Evolutionary conservation across 495 filamentous ascomycete species (phyloP).

Genomic region (Xylaria venustula): DNA sequence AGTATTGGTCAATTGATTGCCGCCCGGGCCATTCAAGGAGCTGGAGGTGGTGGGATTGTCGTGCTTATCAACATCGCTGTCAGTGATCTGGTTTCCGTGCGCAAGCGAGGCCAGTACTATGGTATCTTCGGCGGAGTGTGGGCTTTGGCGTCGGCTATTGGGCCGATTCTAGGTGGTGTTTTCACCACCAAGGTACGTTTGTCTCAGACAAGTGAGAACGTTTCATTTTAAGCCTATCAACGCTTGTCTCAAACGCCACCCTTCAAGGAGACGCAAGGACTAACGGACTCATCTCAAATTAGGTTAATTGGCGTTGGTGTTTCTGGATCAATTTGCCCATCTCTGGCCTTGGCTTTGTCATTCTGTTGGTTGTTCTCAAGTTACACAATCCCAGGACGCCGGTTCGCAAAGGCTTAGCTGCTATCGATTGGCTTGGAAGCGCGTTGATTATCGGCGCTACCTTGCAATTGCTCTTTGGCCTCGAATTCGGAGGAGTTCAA

Average conservation of each 20-base stretch:
- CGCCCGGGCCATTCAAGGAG: conserved; percentile 73
- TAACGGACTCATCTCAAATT: conserved; percentile 1
- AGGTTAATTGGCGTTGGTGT: conserved; percentile 38
- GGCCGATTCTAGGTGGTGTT: conserved; percentile 72
- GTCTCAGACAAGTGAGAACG: background rate
- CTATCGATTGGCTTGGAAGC: conserved; percentile 73
- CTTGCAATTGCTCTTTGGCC: conserved; percentile 74
- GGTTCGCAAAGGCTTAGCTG: conserved; percentile 62
- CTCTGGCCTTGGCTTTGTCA: conserved; percentile 61
- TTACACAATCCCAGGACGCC: conserved; percentile 71
- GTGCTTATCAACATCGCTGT: conserved; percentile 79
- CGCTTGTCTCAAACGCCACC: background rate
- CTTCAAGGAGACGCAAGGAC: background rate
- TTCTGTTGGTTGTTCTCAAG: conserved; percentile 67
- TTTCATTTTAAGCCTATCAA: too few species aligned
- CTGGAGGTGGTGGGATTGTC: conserved; percentile 75
- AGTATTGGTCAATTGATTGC: conserved; percentile 72
- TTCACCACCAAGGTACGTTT: conserved; percentile 52
- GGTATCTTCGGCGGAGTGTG: conserved; percentile 62
- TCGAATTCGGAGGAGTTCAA: conserved; percentile 71
- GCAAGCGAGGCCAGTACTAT: conserved; percentile 59
- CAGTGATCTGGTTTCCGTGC: conserved; percentile 70
- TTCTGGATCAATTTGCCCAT: conserved; percentile 56
- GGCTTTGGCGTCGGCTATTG: conserved; percentile 68
- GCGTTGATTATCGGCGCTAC: conserved; percentile 66